Evolutionary conservation across 257 asterid species (phyloP).

Genomic region (Solanum gandarillasii): DNA sequence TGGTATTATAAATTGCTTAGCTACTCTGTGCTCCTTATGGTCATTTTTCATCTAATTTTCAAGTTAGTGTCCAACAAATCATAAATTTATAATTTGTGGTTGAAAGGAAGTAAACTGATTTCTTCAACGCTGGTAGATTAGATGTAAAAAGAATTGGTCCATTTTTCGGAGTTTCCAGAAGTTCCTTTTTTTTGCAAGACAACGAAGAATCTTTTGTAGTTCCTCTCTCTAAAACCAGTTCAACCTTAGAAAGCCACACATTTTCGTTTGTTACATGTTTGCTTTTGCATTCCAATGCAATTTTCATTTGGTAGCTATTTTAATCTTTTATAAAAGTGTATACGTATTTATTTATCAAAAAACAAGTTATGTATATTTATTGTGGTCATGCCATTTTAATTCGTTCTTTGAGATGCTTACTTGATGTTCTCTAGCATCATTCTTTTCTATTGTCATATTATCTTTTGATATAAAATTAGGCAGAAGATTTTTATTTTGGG

Average conservation of each 20-base stretch:
- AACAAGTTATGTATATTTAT: neutral
- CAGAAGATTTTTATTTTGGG: neutral
- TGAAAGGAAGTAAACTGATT: neutral
- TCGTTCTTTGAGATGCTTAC: neutral
- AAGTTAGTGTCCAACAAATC: neutral
- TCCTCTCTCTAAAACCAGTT: neutral
- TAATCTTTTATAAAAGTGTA: neutral
- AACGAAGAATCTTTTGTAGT: neutral
- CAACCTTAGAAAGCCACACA: neutral
- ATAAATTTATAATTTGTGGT: neutral
- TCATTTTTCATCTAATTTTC: neutral
- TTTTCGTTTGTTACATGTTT: neutral
- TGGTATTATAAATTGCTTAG: neutral
- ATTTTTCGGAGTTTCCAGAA: neutral
- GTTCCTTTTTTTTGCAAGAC: neutral
- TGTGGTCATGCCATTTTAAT: neutral
- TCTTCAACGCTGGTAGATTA: neutral
- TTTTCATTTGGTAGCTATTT: neutral
- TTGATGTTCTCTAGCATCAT: neutral
- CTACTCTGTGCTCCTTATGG: neutral
- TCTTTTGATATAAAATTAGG: neutral
- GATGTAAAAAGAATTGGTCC: neutral
- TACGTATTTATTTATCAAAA: neutral
- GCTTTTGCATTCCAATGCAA: neutral
- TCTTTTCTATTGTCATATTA: neutral